Percentiles rank a stretch among this genome's conserved stretches.
These are phyloP conservation scores for Lasiosphaeria miniovina DNA, from an alignment of 495 filamentous ascomycete genomes.

Conservation along the genomic window DNA sequence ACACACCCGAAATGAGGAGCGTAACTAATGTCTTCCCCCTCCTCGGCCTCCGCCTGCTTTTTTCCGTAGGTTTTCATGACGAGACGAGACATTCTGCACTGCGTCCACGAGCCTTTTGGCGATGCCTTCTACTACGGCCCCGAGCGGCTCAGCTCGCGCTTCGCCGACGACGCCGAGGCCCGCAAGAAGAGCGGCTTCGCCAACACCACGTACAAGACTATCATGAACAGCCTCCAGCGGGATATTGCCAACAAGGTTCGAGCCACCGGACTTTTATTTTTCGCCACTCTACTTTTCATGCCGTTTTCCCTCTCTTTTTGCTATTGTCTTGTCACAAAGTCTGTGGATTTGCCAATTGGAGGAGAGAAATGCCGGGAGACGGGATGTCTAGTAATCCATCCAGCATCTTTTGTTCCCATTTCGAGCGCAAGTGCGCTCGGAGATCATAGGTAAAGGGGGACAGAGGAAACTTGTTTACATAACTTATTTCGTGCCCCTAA, in stretches of 20 bases:
- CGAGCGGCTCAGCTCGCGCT: slow-evolving; percentile 76
- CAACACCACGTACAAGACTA: slow-evolving; percentile 68
- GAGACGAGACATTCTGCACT: slow-evolving; percentile 69
- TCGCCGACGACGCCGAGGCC: slow-evolving; percentile 65
- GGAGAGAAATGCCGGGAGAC: neutral
- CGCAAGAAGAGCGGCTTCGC: slow-evolving; percentile 73
- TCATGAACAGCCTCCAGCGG: slow-evolving; percentile 67
- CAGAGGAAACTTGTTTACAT: neutral
- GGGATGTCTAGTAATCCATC: neutral
- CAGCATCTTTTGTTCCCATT: neutral
- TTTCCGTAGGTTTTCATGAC: slow-evolving; percentile 87
- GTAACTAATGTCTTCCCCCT: neutral
- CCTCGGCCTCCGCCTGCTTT: slow-evolving; percentile 11
- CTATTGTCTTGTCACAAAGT: neutral
- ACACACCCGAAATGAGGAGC: neutral
- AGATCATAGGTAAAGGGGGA: neutral
- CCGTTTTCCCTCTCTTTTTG: slow-evolving; percentile 13
- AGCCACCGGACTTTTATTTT: slow-evolving; percentile 4
- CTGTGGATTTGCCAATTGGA: neutral
- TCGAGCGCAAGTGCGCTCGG: neutral
- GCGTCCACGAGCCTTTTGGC: slow-evolving; percentile 92
- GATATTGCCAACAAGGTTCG: slow-evolving; percentile 54
- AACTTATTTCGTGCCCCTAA: neutral
- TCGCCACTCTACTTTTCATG: neutral
- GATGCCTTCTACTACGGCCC: slow-evolving; percentile 96